Conservation (phyloP, 2,329 filamentous ascomycete genomes). For the Cytospora chrysosperma region DNA sequence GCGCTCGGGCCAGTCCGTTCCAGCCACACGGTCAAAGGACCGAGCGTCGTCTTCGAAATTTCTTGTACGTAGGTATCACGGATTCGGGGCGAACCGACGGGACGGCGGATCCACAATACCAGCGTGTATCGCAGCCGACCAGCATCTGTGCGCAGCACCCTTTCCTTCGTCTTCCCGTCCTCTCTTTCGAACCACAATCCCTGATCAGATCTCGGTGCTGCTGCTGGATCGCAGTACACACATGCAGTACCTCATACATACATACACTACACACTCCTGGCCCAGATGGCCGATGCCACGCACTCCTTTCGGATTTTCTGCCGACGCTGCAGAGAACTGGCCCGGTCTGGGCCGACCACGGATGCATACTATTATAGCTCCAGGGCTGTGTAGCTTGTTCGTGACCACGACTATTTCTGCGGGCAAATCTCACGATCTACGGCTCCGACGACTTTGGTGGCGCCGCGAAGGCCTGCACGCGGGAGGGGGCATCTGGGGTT, state of each 20-base stretch:
- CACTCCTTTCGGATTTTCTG: neutral
- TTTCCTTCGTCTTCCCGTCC: neutral
- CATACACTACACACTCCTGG: too few species aligned
- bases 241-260: too few species aligned
- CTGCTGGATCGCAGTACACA: neutral
- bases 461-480: constrained; percentile 7
- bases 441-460: constrained; percentile 2
- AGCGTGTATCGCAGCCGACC: constrained; percentile 2
- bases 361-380: neutral
- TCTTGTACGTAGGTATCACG: constrained; percentile 14
- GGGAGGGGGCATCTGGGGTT: constrained; percentile 15
- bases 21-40: constrained; percentile 11
- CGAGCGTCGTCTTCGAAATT: constrained; percentile 5
- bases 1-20: constrained; percentile 10
- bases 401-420: neutral
- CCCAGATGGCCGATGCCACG: neutral
- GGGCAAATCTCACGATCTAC: neutral
- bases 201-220: neutral
- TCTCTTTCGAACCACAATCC: neutral
- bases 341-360: neutral
- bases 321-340: neutral
- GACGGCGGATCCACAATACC: constrained; percentile 17
- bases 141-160: constrained; percentile 18
- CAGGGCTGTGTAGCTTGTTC: neutral
- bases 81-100: constrained; percentile 24